phyloP scores from a whole-genome alignment of 1,284 basidiomycete species.

The Clitocybe nebularis region DNA sequence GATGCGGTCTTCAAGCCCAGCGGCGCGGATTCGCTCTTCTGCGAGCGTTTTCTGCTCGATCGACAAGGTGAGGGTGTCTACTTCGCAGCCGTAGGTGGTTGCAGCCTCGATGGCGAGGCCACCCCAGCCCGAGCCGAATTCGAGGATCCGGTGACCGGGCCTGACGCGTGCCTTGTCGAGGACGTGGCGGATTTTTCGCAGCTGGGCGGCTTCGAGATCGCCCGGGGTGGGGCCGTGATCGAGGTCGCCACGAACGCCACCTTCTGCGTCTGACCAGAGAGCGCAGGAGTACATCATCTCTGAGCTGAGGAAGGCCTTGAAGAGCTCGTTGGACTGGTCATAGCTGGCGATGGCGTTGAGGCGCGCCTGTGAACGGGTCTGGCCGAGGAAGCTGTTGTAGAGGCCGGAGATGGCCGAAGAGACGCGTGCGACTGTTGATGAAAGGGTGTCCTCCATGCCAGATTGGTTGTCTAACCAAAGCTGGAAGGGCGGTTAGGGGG shows the following conservation, averaged over 20 bases:
- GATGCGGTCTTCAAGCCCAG: constrained; percentile 69
- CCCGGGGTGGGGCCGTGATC: constrained; percentile 45
- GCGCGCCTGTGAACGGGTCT: constrained; percentile 72
- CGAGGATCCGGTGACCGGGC: constrained; percentile 76
- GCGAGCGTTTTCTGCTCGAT: constrained; percentile 84
- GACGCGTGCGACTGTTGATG: constrained; percentile 62
- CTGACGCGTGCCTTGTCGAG: constrained; percentile 73
- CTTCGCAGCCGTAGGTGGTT: constrained; percentile 68
- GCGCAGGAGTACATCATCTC: constrained; percentile 96
- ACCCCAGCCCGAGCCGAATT: constrained; percentile 94
- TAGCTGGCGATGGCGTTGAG: constrained; percentile 88
- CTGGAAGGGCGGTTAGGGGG: constrained; percentile 34
- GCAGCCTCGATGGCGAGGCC: constrained; percentile 85
- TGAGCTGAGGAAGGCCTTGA: constrained; percentile 78
- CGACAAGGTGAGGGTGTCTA: constrained; percentile 86
- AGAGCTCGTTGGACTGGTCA: constrained; percentile 82
- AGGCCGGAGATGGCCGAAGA: constrained; percentile 67
- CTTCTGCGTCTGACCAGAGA: constrained; percentile 72
- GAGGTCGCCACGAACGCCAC: constrained; percentile 66
- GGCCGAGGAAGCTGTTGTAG: constrained; percentile 79
- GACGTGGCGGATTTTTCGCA: constrained; percentile 77
- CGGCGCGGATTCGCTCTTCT: constrained; percentile 72
- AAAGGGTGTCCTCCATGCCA: constrained; percentile 59
- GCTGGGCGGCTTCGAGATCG: constrained; percentile 79
- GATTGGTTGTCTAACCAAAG: constrained; percentile 83